Base-by-base conservation (phyloP, 306 rosid genomes). In the Pterocarpus santalinus region DNA sequence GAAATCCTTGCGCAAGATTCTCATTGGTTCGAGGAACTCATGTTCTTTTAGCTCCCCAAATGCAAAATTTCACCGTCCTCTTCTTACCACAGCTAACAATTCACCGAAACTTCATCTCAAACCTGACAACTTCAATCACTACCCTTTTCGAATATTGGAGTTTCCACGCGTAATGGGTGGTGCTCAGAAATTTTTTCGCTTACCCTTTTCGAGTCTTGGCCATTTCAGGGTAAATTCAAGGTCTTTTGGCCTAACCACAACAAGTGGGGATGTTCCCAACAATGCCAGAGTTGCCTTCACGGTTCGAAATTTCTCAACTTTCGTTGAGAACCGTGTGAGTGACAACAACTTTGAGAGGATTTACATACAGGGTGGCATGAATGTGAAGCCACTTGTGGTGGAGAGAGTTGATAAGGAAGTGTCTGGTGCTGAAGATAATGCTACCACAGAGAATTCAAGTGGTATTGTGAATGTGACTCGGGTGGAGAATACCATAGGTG, bases 261-360 rank as follows among this genome's bases (percentile, higher is more conserved):
- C 75, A 30, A 63, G 44, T 36, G 69, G 87, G 76, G 85, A 51
- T 44, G 73, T 72, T 12, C 73, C 79, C 44, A 33, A 73, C 28
- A 46, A 79, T 75, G 61, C 88, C 22, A 47, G 84, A 10, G 77
- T 72, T 52, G 84, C 84, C 4, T 87, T 88, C 14, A 78, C 70
- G 61, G 46, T 81, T 83, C 86, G 81, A 8, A 56, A 70, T 51
- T 71, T 88, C 61, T 95, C 99, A 11, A 95, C 94, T 1, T 78
- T 88, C 1, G 81, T 91, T 5, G 96, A 91, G 73, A 87, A 86
- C 2, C 87, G 86, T 22, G 96, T 80, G 52, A 89, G 77, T 60
- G 97, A 91, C 8, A 85, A 56, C 44, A 90, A 75, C 64, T 89
- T 91, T 57, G 98, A 93, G 88, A 89, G 86, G 84, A 85, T 91